Evolutionary conservation across 805 yeast genomes (phyloP), one percentile per base, ranked within the genome.

Genomic region (Tanozyma kutaoensis): DNA sequence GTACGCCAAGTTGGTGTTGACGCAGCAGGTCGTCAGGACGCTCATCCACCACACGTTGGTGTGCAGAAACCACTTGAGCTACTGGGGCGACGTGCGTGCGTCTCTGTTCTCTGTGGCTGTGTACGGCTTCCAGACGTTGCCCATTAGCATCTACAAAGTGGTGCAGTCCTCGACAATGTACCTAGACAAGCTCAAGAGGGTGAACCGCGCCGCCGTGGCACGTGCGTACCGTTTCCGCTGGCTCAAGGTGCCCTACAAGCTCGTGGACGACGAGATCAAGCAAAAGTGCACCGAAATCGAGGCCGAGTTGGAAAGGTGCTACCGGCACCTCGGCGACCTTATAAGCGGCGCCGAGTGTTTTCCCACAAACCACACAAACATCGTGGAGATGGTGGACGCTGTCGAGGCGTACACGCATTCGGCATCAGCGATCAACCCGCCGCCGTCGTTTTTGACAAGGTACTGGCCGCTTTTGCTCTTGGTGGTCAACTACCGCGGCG

Each of bases 391-490:
- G n/a, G n/a, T n/a, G n/a, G n/a, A n/a, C n/a, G n/a, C n/a, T n/a
- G n/a, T n/a, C n/a, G n/a, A n/a, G n/a, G n/a, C n/a, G n/a, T n/a
- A n/a, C n/a, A n/a, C n/a, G 17, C 7, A 15, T 15, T 5, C 17
- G 17, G 17, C 17, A 5, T 5, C 17, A 5, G 17, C 17, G 17
- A 7, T 7, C 17, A 7, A 5, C 7, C 7, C 17, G 7, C 17
- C 17, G 5, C 21, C 21, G 12, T 20, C 21, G 5, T 20, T 20
- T 18, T 4, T 14, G 18, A 5, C n/a, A 3, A 25, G 81, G 29
- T 70, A 72, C 48, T 85, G 94, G 95, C 81, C 86, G 2, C 30
- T 66, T 0, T 33, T 69, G 1, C 31, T 64, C 1, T 12, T 66
- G 1, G 32, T 56, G 1, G 24, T 61, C 1, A 27, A 66, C 2